Percentiles rank a stretch among this genome's conserved stretches.
Conservation (phyloP, 306 rosid species). For the Fragaria nilgerrensis region DNA sequence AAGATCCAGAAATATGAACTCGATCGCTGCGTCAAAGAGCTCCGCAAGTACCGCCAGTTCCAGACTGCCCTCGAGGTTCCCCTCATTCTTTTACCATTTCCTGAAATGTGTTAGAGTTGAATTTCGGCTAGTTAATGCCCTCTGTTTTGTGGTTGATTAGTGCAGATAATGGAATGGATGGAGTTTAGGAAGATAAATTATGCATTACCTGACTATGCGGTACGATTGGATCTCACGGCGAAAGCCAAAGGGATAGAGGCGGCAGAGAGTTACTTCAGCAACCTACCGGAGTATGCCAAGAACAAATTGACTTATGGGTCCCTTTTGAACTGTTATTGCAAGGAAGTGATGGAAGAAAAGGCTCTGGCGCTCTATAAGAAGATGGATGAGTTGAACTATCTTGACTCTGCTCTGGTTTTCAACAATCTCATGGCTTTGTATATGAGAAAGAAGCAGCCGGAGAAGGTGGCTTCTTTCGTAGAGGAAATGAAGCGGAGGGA, state of each 20-base stretch:
- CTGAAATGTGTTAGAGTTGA: not conserved
- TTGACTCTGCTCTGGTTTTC: slow-evolving; percentile 41
- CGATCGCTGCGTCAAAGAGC: slow-evolving; percentile 45
- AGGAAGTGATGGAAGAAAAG: slow-evolving; percentile 49
- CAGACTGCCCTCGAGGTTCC: slow-evolving; percentile 66
- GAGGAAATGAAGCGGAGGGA: slow-evolving; percentile 59
- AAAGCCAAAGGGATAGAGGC: slow-evolving; percentile 59
- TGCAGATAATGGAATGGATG: slow-evolving; percentile 94
- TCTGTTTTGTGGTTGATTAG: not conserved
- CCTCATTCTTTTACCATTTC: not conserved
- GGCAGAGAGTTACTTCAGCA: slow-evolving; percentile 62
- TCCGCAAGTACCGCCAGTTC: slow-evolving; percentile 52
- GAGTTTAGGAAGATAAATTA: slow-evolving; percentile 51
- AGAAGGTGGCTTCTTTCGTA: slow-evolving; percentile 49
- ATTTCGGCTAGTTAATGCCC: not conserved
- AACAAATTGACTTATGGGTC: slow-evolving; percentile 62
- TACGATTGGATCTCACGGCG: slow-evolving; percentile 60
- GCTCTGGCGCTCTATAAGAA: slow-evolving; percentile 50
- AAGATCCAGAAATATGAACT: slow-evolving; percentile 47
- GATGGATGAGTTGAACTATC: slow-evolving; percentile 50
- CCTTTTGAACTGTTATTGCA: slow-evolving; percentile 75
- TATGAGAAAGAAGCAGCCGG: slow-evolving; percentile 59
- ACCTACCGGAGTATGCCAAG: slow-evolving; percentile 42
- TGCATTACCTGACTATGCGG: slow-evolving; percentile 46
- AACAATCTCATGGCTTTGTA: slow-evolving; percentile 61